Percentiles rank a stretch among this genome's conserved stretches.
Evolutionary conservation across 2,329 filamentous ascomycete genomes (phyloP).

Genomic region (Lomentospora prolificans): DNA sequence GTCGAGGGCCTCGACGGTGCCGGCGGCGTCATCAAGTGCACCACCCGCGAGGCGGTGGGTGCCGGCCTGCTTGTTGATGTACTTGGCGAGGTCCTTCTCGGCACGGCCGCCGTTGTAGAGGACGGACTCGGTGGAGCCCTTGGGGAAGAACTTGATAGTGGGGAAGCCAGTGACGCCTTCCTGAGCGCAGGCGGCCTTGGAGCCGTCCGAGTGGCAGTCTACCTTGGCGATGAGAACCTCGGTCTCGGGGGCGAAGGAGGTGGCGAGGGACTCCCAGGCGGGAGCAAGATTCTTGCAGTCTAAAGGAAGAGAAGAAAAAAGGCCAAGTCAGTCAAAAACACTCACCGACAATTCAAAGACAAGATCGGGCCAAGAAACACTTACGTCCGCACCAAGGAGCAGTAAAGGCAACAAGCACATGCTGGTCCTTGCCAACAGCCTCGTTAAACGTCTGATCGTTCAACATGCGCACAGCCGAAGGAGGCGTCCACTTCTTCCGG

Average conservation of each 20-base stretch:
- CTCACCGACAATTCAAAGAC: background rate
- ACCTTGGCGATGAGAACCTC: slow-evolving; percentile 87
- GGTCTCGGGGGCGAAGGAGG: slow-evolving; percentile 68
- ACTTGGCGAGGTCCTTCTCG: slow-evolving; percentile 67
- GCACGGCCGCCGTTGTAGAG: slow-evolving; percentile 66
- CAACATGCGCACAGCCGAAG: slow-evolving; percentile 70
- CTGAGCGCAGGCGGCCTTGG: slow-evolving; percentile 65
- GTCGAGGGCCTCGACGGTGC: slow-evolving; percentile 74
- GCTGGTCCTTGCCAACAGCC: slow-evolving; percentile 72
- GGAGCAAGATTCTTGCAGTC: slow-evolving; percentile 96
- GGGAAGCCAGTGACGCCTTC: slow-evolving; percentile 81
- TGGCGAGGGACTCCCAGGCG: slow-evolving; percentile 77
- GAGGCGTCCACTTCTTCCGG: slow-evolving; percentile 63
- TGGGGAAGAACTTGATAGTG: slow-evolving; percentile 96
- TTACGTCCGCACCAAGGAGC: slow-evolving; percentile 97
- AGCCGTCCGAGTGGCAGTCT: slow-evolving; percentile 80
- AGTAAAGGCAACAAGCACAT: slow-evolving; percentile 92
- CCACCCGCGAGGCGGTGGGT: slow-evolving; percentile 79
- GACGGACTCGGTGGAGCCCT: slow-evolving; percentile 63
- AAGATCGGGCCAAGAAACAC: slow-evolving; percentile 28
- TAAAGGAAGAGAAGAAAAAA: slow-evolving; percentile 25
- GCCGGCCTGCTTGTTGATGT: slow-evolving; percentile 80
- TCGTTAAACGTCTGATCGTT: slow-evolving; percentile 70
- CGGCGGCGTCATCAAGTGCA: slow-evolving; percentile 66
- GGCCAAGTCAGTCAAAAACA: background rate